Base-by-base conservation (phyloP, 2,329 filamentous ascomycete species). In the Xylariales sp. region DNA sequence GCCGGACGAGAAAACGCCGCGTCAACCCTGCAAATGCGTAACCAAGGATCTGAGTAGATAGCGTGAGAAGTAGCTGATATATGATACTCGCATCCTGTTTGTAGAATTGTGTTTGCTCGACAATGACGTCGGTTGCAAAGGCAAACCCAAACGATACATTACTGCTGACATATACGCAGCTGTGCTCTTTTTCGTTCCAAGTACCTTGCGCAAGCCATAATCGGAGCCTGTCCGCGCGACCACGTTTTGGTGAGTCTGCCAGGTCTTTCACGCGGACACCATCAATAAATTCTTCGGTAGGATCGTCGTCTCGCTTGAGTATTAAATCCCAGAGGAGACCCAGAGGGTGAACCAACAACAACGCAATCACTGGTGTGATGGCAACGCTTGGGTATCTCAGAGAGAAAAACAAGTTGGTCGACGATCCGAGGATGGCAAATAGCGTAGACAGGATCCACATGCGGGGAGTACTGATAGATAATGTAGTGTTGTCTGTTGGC, bases 111-210 rank as follows among this genome's bases (percentile, higher is more conserved):
- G 86, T 88, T 65, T 94, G 88, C 59, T 94, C 88, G 37, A 94
- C 86, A 49, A 95, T 93, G 42, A 93, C 84, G 65, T 93, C 87
- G 19, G 88, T 93, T 6, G 87, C 87, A 62, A 93, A 93, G 18
- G 88, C 87, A 61, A 93, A 93, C 2, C 87, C 88, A 57, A 93
- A 93, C 15, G 87, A 88, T 29, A 93, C 86, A 55, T 93, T 93
- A 63, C 86, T 91, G 68, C 84, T 88, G 50, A 93, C 88, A 51
- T 93, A 93, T 36, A 93, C 86, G 55, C 87, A 93, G 29, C 83
- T 86, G 59, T 93, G 88, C 58, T 93, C 87, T 58, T 93, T 93
- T 56, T 89, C 83, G 55, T 93, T 93, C 88, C 88, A 93, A 24
- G 67, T 72, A 4, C 87, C 87, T 60, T 91, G 87, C 2, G 80